Percentiles rank a stretch among this genome's conserved stretches.
Evolutionary conservation across 495 filamentous ascomycete genomes (phyloP).

Genomic region (Neurospora tetrasperma): DNA sequence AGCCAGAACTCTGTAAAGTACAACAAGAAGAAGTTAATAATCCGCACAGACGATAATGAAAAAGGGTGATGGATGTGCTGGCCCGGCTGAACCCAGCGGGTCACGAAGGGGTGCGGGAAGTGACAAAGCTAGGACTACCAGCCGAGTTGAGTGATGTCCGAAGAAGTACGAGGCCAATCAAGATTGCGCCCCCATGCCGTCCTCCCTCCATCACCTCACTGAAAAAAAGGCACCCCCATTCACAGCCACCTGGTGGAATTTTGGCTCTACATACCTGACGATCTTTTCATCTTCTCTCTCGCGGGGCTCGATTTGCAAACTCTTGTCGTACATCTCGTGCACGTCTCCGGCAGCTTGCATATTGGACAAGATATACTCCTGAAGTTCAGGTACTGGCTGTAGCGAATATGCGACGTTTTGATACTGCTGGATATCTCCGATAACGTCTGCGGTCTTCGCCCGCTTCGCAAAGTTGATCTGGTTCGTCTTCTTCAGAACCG

Average conservation of each 20-base stretch:
- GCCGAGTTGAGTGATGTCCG: background rate
- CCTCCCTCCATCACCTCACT: background rate
- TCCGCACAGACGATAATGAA: background rate
- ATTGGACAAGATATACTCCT: slow-evolving; percentile 93
- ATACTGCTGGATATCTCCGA: slow-evolving; percentile 95
- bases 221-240: background rate
- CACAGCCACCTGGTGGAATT: background rate
- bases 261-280: slow-evolving; percentile 39
- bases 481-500: slow-evolving; percentile 85
- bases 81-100: background rate
- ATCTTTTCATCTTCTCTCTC: slow-evolving; percentile 89
- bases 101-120: background rate
- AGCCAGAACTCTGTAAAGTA: slow-evolving; percentile 30
- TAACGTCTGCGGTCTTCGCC: slow-evolving; percentile 94
- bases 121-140: background rate
- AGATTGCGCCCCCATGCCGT: background rate
- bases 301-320: slow-evolving; percentile 81
- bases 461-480: slow-evolving; percentile 98
- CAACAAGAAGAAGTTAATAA: slow-evolving; percentile 5
- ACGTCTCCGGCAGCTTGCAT: slow-evolving; percentile 91
- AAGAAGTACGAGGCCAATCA: background rate
- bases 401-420: slow-evolving; percentile 92
- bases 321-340: slow-evolving; percentile 98
- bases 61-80: background rate
- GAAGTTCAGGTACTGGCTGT: slow-evolving; percentile 79